Conservation (phyloP, 2,329 filamentous ascomycete species). For the Colletotrichum sp. region DNA sequence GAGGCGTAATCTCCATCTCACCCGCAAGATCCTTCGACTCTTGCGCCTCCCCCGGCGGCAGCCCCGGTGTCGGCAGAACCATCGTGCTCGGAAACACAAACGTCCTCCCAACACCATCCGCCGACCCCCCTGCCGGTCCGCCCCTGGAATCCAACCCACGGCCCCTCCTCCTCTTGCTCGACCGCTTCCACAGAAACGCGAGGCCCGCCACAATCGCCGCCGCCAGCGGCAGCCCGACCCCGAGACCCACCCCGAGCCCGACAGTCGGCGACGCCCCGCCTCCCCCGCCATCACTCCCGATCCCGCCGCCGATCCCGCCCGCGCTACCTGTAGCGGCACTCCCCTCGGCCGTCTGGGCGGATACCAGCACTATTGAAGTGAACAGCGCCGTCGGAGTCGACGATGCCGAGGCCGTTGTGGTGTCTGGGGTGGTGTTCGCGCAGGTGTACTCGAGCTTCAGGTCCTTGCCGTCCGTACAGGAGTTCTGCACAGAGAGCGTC, state of each 20-base stretch:
- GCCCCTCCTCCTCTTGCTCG: background rate
- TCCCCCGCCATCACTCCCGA: background rate
- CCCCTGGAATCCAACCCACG: background rate
- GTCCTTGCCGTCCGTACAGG: background rate
- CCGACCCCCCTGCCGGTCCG: background rate
- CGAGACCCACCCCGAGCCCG: background rate
- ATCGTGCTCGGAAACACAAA: background rate
- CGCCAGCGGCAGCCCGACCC: background rate
- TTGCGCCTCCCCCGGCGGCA: background rate
- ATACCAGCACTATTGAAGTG: background rate
- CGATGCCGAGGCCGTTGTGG: slow-evolving; percentile 38
- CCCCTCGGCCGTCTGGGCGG: background rate
- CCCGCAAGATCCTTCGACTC: background rate
- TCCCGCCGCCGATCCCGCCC: background rate
- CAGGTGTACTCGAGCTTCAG: background rate
- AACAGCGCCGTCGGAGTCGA: background rate
- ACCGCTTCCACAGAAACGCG: background rate
- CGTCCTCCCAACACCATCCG: background rate
- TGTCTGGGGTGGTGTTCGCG: slow-evolving; percentile 25
- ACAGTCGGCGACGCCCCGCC: background rate
- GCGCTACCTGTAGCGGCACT: background rate
- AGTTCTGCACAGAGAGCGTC: background rate
- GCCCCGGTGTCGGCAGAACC: background rate
- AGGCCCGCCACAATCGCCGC: background rate
- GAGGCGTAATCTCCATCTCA: background rate